Base-by-base conservation (phyloP, 2,329 filamentous ascomycete species). In the Colletotrichum siamense region DNA sequence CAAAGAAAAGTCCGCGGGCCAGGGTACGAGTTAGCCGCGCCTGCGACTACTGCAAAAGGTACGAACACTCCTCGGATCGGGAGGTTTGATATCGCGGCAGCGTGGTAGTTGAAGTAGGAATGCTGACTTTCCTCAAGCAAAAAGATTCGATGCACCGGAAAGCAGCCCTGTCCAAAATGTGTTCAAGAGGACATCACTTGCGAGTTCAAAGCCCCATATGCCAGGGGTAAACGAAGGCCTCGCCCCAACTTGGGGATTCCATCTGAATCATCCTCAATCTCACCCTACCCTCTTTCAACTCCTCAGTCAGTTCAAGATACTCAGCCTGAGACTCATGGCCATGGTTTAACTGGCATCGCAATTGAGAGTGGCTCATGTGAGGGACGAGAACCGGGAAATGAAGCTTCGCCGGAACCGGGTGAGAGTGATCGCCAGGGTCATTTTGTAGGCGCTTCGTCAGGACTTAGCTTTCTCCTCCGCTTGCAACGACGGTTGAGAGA, bases 381-480 rank as follows among this genome's bases (percentile, higher is more conserved):
- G 44, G 44, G n/a, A 49, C 44, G 10, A 49, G n/a, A 13, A n/a
- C 44, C 10, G 8, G 10, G 44, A 49, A 49, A 49, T 13, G 44
- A 49, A 65, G 64, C 63, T 18, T 82, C 81, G 5, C 81, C 82
- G 5, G 82, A 82, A 30, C 81, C 80, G 3, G 75, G 80, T 0
- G 81, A 82, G 26, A 79, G 78, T 1, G 82, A 83, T 26, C 72
- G 79, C 3, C 79, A 83, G 66, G 82, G 82, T 0, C 82, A 83
- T 16, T 83, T 83, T 16, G 79, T 82, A 28, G 82, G 82, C 1
- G 82, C 82, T 9, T 79, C 82, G 3, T 83, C 82, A 3, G 82
- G 82, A 1, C 78, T 82, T 1, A 81, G 81, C 0, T 83, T 83
- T 13, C 66, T 83, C 5, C 79, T 82, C 1, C 68, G 81, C 9